Base-by-base conservation (phyloP, 352 stramenopile species). In the Globisporangium camurandrum region DNA sequence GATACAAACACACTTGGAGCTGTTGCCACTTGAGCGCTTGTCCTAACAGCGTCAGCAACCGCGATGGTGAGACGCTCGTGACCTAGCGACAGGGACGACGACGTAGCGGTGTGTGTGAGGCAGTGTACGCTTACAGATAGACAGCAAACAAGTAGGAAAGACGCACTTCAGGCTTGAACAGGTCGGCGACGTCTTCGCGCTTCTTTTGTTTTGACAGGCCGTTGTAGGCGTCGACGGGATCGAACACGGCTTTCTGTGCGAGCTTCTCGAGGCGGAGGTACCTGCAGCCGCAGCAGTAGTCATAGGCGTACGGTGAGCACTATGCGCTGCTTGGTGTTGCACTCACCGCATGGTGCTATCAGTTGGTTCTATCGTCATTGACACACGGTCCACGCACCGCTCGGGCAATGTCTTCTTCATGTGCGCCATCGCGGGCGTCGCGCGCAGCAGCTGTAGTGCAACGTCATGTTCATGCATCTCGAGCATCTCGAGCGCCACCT, bases 1-100 rank as follows among this genome's bases (percentile, higher is more conserved):
- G 23, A 26, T 20, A 24, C 11, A 26, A 19, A 34, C 19, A 30
- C 44, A 80, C 82, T 65, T 89, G 75, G 11, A 85, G 39, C 31
- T 96, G 78, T 58, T 97, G 88, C 68, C 70, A 97, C 62, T 96
- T 95, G 37, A 97, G 66, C 27, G 88, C 85, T 60, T 97, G 82
- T 2, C 84, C 80, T 17, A 97, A 53, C 19, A 97, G 60, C 48
- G 84, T 68, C n/a, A 97, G 54, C 37, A 97, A 66, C 24, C 88
- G 64, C 12, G 86, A 94, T n/a, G 90, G 90, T n/a, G 76, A 68
- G 12, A 93, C 86, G 20, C 76, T 82, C 2, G 67, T 62, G 0
- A 76, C 49, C 56, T 75, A 28, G 4, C 0, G 1, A 16, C 11
- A 31, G 14, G 4, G 33, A 26, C 37, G 46, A 23, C 2, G 19